Percentiles rank a stretch among this genome's conserved stretches.
Conservation (phyloP, 1,284 basidiomycete species). For the Puccinia triticina region DNA sequence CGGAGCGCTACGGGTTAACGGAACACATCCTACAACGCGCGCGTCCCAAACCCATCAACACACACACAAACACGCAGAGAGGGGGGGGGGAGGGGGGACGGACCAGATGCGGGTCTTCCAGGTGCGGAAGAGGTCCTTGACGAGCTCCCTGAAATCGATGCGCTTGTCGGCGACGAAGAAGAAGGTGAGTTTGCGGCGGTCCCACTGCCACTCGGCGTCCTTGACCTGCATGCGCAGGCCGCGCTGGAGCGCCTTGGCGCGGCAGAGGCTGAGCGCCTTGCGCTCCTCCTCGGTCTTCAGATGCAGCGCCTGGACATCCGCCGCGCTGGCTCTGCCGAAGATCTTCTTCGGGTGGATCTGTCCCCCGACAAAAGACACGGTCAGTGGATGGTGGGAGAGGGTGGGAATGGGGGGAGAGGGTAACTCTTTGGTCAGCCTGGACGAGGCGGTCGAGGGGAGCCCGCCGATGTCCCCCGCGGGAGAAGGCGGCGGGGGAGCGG, state of each 20-base stretch:
- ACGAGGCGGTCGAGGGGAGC: background rate
- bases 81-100: slow-evolving; percentile 55
- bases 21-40: slow-evolving; percentile 52
- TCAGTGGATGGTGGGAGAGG: too few species aligned
- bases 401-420: too few species aligned
- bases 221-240: slow-evolving; percentile 95
- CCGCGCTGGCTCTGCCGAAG: slow-evolving; percentile 82
- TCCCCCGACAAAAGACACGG: too few species aligned
- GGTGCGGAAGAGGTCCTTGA: slow-evolving; percentile 81
- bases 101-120: slow-evolving; percentile 57
- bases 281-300: slow-evolving; percentile 85
- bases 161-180: slow-evolving; percentile 94
- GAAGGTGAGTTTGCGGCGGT: slow-evolving; percentile 94
- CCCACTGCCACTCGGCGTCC: slow-evolving; percentile 98
- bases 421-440: slow-evolving; percentile 40
- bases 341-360: slow-evolving; percentile 96
- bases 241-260: slow-evolving; percentile 79
- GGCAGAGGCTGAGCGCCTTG: slow-evolving; percentile 86
- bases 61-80: slow-evolving; percentile 6
- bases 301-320: slow-evolving; percentile 77
- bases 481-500: background rate
- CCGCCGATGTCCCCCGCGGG: background rate
- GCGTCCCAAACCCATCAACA: too few species aligned
- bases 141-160: slow-evolving; percentile 95
- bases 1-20: slow-evolving; percentile 38